Conservation (phyloP, 176 grass and related monocot species). For the Oryza coarctata region DNA sequence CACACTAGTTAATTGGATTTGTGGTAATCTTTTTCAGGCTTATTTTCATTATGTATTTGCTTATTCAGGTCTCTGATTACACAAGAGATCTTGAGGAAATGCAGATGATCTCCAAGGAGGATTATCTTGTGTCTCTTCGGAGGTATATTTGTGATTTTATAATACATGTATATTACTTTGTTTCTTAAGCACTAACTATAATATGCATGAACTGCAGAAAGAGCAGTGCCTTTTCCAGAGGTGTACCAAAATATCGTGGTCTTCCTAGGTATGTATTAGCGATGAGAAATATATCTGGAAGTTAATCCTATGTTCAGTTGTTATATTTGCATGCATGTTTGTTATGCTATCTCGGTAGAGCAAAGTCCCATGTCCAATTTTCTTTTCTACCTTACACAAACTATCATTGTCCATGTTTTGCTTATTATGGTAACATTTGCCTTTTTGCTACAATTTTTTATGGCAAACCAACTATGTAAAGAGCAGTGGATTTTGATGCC, state of each 20-base stretch:
- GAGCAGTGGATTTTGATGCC: not conserved
- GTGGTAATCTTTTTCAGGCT: conserved; percentile 16
- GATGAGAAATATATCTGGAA: conserved; percentile 26
- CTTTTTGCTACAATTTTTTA: not conserved
- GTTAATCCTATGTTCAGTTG: not conserved
- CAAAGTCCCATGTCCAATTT: not conserved
- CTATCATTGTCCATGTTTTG: not conserved
- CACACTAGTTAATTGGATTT: conserved; percentile 8
- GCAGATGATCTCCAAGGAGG: conserved; percentile 96
- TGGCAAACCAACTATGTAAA: not conserved
- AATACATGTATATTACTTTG: conserved; percentile 7
- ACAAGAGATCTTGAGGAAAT: conserved; percentile 99
- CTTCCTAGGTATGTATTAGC: conserved; percentile 64
- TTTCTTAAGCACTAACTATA: conserved; percentile 44
- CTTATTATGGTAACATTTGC: not conserved
- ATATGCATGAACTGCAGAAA: conserved; percentile 65
- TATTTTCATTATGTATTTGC: conserved; percentile 41
- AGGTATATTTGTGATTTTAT: conserved; percentile 61
- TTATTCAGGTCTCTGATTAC: conserved; percentile 91
- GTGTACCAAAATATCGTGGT: conserved; percentile 91
- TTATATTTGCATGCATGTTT: not conserved
- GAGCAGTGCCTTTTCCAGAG: conserved; percentile 95
- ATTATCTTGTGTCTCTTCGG: conserved; percentile 96
- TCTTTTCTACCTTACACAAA: not conserved
- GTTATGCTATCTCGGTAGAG: conserved; percentile 3